These are phyloP conservation scores for Rhizophagus sp. DNA, from an alignment of 192 early-diverging fungal genomes.

Conservation along the genomic window DNA sequence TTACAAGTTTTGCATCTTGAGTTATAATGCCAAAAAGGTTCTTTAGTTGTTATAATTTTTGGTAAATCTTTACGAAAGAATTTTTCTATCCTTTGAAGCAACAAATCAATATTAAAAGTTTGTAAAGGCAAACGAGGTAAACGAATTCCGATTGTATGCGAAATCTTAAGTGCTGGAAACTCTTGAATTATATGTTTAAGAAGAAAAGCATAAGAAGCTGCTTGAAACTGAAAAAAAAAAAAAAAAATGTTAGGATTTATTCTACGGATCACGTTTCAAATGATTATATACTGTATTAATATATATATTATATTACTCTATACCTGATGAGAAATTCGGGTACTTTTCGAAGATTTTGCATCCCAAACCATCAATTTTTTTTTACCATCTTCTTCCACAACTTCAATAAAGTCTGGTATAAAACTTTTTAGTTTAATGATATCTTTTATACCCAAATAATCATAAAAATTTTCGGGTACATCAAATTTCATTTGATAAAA, in stretches of 20 bases:
- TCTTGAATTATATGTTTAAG: constrained; percentile 14
- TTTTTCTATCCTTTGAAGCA: constrained; percentile 25
- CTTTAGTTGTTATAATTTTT: not conserved
- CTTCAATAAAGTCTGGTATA: not conserved
- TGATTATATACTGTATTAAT: no score
- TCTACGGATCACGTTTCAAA: no score
- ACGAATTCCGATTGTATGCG: constrained; percentile 22
- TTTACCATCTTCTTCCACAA: not conserved
- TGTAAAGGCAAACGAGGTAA: constrained; percentile 12
- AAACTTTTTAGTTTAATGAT: not conserved
- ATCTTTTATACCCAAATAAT: not conserved
- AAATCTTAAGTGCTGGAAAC: constrained; percentile 4
- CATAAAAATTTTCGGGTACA: not conserved
- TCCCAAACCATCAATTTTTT: not conserved
- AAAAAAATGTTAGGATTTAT: not conserved
- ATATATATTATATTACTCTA: not conserved
- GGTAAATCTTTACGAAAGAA: constrained; percentile 30
- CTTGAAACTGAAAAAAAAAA: constrained; percentile 29
- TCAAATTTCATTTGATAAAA: not conserved
- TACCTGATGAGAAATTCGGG: not conserved
- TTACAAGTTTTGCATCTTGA: constrained; percentile 30
- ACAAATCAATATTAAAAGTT: constrained; percentile 31
- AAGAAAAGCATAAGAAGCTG: constrained; percentile 28
- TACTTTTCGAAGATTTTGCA: not conserved
- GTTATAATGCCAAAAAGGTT: constrained; percentile 28